These are phyloP conservation scores for Chlorencoelia australis DNA, from an alignment of 2,329 filamentous ascomycete species.

Conservation along the genomic window DNA sequence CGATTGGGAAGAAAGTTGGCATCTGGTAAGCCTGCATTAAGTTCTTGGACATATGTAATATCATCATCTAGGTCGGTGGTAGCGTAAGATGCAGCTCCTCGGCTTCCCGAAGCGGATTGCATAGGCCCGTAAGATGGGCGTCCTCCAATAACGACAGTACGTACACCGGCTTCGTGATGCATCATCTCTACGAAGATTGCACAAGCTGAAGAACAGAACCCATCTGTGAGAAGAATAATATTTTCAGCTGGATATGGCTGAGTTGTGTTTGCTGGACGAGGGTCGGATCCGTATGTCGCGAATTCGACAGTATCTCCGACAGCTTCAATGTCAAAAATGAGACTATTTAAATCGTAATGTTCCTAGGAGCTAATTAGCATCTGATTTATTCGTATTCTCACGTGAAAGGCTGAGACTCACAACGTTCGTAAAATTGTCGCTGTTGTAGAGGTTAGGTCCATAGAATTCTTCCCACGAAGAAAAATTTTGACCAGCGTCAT, in stretches of 20 bases:
- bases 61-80: conserved; percentile 18
- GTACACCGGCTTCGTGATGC: conserved; percentile 41
- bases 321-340: conserved; percentile 15
- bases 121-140: conserved; percentile 37
- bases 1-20: conserved; percentile 19
- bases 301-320: conserved; percentile 14
- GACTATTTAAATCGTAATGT: conserved; percentile 17
- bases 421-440: conserved; percentile 16
- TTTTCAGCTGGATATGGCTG: conserved; percentile 31
- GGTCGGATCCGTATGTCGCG: conserved; percentile 23
- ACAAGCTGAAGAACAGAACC: conserved; percentile 49
- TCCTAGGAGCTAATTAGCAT: too few species aligned
- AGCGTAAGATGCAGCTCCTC: conserved; percentile 34
- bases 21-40: conserved; percentile 7
- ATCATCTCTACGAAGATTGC: conserved; percentile 46
- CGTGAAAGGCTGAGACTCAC: conserved; percentile 12
- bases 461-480: conserved; percentile 16
- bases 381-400: too few species aligned
- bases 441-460: conserved; percentile 13
- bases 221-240: conserved; percentile 43
- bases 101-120: conserved; percentile 41
- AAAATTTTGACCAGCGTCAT: conserved; percentile 15
- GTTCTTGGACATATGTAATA: conserved; percentile 18
- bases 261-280: conserved; percentile 10
- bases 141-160: conserved; percentile 43